Conservation (phyloP, 257 asterid genomes). For the Vinca minor region DNA sequence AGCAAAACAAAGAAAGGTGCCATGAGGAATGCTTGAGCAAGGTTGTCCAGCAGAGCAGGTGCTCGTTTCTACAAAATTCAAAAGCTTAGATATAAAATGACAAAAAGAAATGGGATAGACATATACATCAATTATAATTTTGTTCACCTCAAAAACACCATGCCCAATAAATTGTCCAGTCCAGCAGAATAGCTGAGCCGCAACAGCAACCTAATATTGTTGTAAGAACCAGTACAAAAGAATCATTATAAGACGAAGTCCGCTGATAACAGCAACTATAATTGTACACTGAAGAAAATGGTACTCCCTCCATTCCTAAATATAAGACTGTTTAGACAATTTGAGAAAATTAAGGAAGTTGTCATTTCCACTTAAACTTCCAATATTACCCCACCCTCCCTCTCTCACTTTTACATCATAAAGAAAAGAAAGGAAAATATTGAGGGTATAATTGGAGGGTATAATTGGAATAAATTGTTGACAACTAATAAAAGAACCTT, state of each 20-base stretch:
- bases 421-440: too few species aligned
- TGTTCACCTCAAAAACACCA: slow-evolving; percentile 79
- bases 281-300: background rate
- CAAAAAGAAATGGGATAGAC: background rate
- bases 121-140: background rate
- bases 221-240: slow-evolving; percentile 12
- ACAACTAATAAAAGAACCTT: too few species aligned
- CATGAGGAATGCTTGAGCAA: slow-evolving; percentile 87
- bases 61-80: slow-evolving; percentile 69
- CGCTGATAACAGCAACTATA: background rate
- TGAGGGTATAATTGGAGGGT: too few species aligned
- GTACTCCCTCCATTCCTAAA: too few species aligned
- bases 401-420: too few species aligned
- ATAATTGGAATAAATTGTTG: too few species aligned
- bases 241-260: slow-evolving; percentile 5
- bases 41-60: slow-evolving; percentile 94
- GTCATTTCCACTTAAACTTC: too few species aligned
- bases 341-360: too few species aligned
- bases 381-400: too few species aligned
- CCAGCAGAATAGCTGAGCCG: slow-evolving; percentile 91
- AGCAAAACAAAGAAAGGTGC: slow-evolving; percentile 89
- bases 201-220: slow-evolving; percentile 60
- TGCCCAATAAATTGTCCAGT: slow-evolving; percentile 87
- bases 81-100: slow-evolving; percentile 6
- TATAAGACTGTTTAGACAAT: too few species aligned